phyloP scores from a whole-genome alignment of 1,139 yeast species.

The Diutina neorugosa region DNA sequence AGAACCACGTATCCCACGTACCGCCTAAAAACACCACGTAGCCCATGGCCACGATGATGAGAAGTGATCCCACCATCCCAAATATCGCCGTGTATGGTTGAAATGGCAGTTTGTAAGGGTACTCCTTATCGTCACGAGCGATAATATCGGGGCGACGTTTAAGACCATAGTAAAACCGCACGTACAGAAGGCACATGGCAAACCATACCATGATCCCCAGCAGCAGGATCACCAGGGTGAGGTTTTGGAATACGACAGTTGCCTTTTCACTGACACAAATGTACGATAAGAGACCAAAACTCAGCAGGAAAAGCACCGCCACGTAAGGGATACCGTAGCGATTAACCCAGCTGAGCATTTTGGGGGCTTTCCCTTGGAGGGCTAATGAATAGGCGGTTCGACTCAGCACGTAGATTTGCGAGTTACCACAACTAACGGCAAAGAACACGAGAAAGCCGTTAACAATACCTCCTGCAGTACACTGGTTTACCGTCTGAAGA shows the following conservation, averaged over 20 bases:
- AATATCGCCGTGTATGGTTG: conserved; percentile 67
- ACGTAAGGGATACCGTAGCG: conserved; percentile 61
- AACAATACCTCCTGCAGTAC: conserved; percentile 47
- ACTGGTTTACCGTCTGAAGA: conserved; percentile 53
- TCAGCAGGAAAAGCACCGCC: conserved; percentile 45
- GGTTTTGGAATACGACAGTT: conserved; percentile 52
- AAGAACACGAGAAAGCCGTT: conserved; percentile 61
- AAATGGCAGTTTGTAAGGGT: conserved; percentile 65
- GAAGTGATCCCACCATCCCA: conserved; percentile 46
- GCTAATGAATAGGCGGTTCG: conserved; percentile 70
- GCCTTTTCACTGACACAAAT: conserved; percentile 48
- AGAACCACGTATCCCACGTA: conserved; percentile 51
- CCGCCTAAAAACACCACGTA: conserved; percentile 51
- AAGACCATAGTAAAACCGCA: conserved; percentile 61
- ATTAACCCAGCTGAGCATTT: conserved; percentile 46
- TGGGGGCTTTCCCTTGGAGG: conserved; percentile 58
- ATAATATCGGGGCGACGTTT: conserved; percentile 55
- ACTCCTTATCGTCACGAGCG: conserved; percentile 48
- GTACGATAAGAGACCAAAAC: conserved; percentile 47
- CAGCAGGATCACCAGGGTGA: conserved; percentile 54
- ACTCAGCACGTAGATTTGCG: conserved; percentile 70
- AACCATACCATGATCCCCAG: conserved; percentile 72
- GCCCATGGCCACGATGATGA: conserved; percentile 56
- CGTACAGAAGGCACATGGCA: conserved; percentile 64
- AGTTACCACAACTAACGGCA: conserved; percentile 67